phyloP scores from a whole-genome alignment of 345 rosid genomes.

The Acer negundo region DNA sequence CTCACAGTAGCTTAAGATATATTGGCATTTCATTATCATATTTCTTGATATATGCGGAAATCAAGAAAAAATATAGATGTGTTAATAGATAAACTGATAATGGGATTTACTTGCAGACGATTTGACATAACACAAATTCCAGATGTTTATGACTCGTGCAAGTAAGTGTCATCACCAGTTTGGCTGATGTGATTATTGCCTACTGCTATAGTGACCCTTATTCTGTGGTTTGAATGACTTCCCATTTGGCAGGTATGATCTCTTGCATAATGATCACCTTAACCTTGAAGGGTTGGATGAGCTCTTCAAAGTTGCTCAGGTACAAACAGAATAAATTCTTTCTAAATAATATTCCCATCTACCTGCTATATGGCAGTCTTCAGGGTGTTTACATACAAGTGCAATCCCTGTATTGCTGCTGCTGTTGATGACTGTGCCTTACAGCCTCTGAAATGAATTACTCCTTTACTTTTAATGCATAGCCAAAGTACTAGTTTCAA shows the following conservation, averaged over 20 bases:
- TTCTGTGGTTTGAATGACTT: slow-evolving; percentile 12
- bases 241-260: slow-evolving; percentile 72
- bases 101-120: slow-evolving; percentile 63
- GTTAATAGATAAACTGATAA: slow-evolving; percentile 15
- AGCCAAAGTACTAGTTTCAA: neutral
- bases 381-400: neutral
- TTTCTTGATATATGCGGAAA: slow-evolving; percentile 5
- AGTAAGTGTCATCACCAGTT: slow-evolving; percentile 65
- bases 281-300: slow-evolving; percentile 78
- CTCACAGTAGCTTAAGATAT: neutral
- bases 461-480: neutral
- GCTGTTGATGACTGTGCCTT: neutral
- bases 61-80: neutral
- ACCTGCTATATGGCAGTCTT: neutral
- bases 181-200: neutral
- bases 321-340: slow-evolving; percentile 22
- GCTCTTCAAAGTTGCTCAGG: slow-evolving; percentile 97
- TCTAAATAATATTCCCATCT: neutral
- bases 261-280: slow-evolving; percentile 96
- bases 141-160: slow-evolving; percentile 99
- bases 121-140: slow-evolving; percentile 98
- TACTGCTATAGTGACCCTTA: neutral
- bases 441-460: neutral
- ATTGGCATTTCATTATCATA: neutral
- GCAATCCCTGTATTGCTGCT: neutral